Base-by-base conservation (phyloP, 345 rosid genomes). In the Sisymbrium altissimum region DNA sequence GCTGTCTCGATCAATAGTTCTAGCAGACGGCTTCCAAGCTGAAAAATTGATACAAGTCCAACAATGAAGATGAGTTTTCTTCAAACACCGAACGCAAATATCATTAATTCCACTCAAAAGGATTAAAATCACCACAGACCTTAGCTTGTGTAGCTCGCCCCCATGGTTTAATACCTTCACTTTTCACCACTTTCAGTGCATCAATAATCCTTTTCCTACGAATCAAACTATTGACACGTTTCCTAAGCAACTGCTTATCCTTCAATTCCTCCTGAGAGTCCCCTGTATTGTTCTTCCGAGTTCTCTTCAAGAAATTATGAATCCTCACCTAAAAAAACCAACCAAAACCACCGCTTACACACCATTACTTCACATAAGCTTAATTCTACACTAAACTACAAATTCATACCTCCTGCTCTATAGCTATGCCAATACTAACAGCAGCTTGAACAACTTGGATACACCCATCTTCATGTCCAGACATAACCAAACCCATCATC, bases 1-100 rank as follows among this genome's bases (percentile, higher is more conserved):
- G 98, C 97, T 66, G 92, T 59, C 82, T 89, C 96, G 17, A 83
- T 88, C 77, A 94, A 70, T 62, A 94, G 82, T 73, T 89, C 93
- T 59, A 91, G 71, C 76, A 94, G 89, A 72, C 96, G 90, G 66
- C 93, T 81, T 76, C 97, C 98, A 53, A 94, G 86, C 98, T 94
- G 95, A 82, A 36, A 41, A 76, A 35, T 49, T 7, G 64, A 46
- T 44, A 32, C 6, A 13, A n/a, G 13, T 55, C 35, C 64, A 79
- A 54, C 62, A 48, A 30, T 23, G 35, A 52, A 60, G 59, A 81
- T 17, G 57, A 55, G 17, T 23, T 78, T 29, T 15, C 71, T 33
- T 29, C 3, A 12, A 53, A 49, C 63, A 64, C 39, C 39, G 3
- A 18, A 62, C 9, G 56, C 30, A 67, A 32, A 50, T 33, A 36